phyloP scores from a whole-genome alignment of 2,329 filamentous ascomycete species.

The Penicillium capsulatum region DNA sequence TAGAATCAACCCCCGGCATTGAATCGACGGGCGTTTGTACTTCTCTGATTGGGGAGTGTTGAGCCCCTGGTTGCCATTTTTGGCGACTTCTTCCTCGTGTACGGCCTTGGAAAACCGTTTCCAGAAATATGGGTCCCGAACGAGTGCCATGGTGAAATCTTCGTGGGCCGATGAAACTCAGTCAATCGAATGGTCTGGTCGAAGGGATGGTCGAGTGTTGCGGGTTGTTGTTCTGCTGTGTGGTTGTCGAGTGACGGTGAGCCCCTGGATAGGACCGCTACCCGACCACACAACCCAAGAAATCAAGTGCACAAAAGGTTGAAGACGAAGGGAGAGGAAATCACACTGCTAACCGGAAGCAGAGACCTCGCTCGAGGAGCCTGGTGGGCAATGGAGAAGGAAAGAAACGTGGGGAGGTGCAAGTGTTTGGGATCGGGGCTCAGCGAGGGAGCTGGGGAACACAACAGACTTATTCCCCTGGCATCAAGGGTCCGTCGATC shows the following conservation, averaged over 20 bases:
- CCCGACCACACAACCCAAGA: too few relatives aligned
- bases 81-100: constrained; percentile 51
- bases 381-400: too few relatives aligned
- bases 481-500: constrained; percentile 3
- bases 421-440: too few relatives aligned
- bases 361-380: too few relatives aligned
- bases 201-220: not conserved
- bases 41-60: constrained; percentile 4
- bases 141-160: constrained; percentile 49
- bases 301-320: too few relatives aligned
- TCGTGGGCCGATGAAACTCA: not conserved
- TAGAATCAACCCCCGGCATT: constrained; percentile 3
- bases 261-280: too few relatives aligned
- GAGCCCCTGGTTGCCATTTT: constrained; percentile 11
- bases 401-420: too few relatives aligned
- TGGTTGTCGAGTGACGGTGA: too few relatives aligned
- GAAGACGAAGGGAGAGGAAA: too few relatives aligned
- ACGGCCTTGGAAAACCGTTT: constrained; percentile 56
- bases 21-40: not conserved
- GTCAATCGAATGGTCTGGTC: not conserved
- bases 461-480: constrained; percentile 12
- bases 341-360: too few relatives aligned
- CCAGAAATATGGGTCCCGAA: constrained; percentile 58
- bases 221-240: too few relatives aligned
- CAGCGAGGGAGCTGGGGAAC: too few relatives aligned